Conservation (phyloP, 2,329 filamentous ascomycete genomes). For the Nemania bipapillata region DNA sequence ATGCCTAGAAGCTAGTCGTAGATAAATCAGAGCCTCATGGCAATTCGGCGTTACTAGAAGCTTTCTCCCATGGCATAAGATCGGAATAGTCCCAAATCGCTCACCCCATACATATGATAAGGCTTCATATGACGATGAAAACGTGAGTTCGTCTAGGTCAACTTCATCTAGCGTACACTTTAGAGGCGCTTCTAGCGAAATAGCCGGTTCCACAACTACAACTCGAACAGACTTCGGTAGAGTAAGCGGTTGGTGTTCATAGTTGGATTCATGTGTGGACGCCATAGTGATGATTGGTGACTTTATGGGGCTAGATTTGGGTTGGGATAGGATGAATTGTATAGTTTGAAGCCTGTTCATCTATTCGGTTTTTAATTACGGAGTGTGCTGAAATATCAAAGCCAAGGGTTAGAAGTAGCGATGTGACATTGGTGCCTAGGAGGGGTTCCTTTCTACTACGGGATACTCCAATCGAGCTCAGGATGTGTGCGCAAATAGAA, state of each 20-base stretch:
- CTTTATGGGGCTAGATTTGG: no score
- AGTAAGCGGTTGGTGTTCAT: constrained; percentile 15
- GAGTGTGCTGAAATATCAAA: no score
- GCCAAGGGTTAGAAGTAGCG: no score
- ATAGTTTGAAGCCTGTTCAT: no score
- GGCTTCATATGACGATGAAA: constrained; percentile 12
- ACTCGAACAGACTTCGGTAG: constrained; percentile 10
- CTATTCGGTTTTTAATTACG: no score
- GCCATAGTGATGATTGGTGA: no score
- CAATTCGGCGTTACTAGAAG: constrained; percentile 22
- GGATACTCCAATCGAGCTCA: no score
- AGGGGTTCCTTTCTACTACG: no score
- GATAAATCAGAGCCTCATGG: constrained; percentile 16
- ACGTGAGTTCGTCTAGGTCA: neutral
- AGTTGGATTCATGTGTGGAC: neutral
- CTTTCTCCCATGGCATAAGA: constrained; percentile 7
- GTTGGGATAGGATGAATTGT: no score
- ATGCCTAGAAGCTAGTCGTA: neutral
- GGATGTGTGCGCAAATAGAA: no score
- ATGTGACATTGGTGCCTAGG: no score
- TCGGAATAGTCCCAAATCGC: constrained; percentile 9
- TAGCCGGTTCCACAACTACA: constrained; percentile 7
- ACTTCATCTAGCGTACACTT: constrained; percentile 8
- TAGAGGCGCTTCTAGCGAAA: constrained; percentile 2
- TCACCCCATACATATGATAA: constrained; percentile 30